These are phyloP conservation scores for Corniculantispora saksenae DNA, from an alignment of 2,329 filamentous ascomycete genomes.

Conservation along the genomic window DNA sequence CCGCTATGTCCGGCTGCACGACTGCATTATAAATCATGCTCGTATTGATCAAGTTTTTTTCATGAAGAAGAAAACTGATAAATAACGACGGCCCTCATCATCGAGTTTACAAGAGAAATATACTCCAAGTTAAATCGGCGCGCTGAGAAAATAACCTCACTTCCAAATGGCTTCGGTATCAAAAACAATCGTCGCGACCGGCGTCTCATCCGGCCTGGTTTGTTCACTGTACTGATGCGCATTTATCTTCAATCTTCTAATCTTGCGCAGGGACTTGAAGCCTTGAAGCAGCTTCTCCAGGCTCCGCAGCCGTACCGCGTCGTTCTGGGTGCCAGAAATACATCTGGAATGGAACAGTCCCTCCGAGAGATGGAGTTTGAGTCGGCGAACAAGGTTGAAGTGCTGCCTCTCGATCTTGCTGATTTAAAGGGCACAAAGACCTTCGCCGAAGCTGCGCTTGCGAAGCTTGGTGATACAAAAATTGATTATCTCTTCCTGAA, in stretches of 20 bases:
- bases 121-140: too few species aligned
- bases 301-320: conserved; percentile 48
- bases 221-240: conserved; percentile 18
- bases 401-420: conserved; percentile 51
- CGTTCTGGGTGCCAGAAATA: conserved; percentile 53
- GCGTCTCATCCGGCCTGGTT: conserved; percentile 52
- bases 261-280: conserved; percentile 49
- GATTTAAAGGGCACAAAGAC: conserved; percentile 45
- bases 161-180: conserved; percentile 22
- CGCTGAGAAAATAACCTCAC: too few species aligned
- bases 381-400: conserved; percentile 39
- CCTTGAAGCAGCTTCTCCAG: conserved; percentile 51
- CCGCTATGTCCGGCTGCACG: conserved; percentile 4
- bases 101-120: too few species aligned
- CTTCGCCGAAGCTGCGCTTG: conserved; percentile 48
- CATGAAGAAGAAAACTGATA: too few species aligned
- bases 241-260: neutral
- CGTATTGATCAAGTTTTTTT: too few species aligned
- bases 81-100: neutral
- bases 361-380: conserved; percentile 46
- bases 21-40: conserved; percentile 6
- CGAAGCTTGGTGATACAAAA: conserved; percentile 40
- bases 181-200: conserved; percentile 54
- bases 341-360: conserved; percentile 40
- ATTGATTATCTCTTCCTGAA: conserved; percentile 54